phyloP scores from a whole-genome alignment of 495 filamentous ascomycete genomes.

The Podospora pseudoanserina region DNA sequence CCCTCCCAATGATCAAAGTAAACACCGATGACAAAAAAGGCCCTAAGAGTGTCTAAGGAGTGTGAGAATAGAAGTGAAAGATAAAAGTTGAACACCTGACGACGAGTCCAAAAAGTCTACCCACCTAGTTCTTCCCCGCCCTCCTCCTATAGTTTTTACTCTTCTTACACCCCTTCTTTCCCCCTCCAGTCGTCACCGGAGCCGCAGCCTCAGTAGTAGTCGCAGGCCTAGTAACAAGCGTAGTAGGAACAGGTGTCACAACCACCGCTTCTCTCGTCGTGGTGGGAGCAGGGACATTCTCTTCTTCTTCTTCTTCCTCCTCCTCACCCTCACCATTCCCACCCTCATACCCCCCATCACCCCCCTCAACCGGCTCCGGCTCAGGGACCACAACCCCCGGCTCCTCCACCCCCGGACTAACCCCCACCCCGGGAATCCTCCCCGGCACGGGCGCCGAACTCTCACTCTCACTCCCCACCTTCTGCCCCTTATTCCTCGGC shows the following conservation, averaged over 20 bases:
- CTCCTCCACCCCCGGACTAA: too few species aligned
- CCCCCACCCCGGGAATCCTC: not conserved
- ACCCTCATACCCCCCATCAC: not conserved
- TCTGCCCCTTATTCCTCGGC: constrained; percentile 54
- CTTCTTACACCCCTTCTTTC: not conserved
- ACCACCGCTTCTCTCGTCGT: not conserved
- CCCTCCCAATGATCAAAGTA: not conserved
- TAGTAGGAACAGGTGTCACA: not conserved
- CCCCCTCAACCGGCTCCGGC: not conserved
- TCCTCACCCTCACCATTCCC: not conserved
- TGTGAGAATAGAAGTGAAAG: constrained; percentile 12
- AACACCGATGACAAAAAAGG: not conserved
- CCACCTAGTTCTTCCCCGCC: not conserved
- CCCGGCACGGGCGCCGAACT: not conserved
- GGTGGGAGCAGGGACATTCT: not conserved
- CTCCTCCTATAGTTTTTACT: not conserved
- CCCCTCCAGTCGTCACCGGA: not conserved
- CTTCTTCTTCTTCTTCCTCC: not conserved
- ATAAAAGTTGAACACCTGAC: not conserved
- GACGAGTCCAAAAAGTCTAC: not conserved
- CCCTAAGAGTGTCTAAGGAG: constrained; percentile 3
- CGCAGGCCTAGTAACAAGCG: not conserved
- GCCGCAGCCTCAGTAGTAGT: not conserved
- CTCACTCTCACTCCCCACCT: constrained; percentile 30
- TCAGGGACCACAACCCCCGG: too few species aligned